Percentiles rank a stretch among this genome's conserved stretches.
These are phyloP conservation scores for Kodamaea plutei DNA, from an alignment of 1,139 yeast genomes.

Conservation along the genomic window DNA sequence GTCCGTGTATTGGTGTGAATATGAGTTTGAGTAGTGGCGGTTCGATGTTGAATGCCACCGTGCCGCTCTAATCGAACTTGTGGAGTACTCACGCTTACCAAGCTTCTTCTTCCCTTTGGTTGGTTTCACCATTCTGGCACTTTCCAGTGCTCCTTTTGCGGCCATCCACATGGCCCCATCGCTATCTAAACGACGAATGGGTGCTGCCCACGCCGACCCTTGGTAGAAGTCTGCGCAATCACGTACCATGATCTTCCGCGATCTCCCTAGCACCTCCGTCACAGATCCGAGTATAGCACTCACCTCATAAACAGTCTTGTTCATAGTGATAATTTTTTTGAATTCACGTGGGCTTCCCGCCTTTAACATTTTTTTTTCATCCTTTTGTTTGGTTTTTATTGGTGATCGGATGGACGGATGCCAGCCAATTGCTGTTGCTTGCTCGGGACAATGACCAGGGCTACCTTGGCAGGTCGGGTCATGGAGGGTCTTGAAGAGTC, in stretches of 20 bases:
- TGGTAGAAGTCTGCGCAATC: slow-evolving; percentile 20
- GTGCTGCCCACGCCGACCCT: slow-evolving; percentile 2
- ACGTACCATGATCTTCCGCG: slow-evolving; percentile 18
- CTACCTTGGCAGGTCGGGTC: too few relatives aligned
- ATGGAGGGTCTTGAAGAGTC: too few relatives aligned
- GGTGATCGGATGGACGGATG: too few relatives aligned
- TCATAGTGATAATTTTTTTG: slow-evolving; percentile 3
- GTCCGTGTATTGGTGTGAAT: slow-evolving; percentile 10
- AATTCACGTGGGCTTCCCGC: neutral
- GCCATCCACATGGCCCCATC: slow-evolving; percentile 6
- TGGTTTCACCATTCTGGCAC: neutral
- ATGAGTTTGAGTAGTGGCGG: slow-evolving; percentile 16
- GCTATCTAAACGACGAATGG: slow-evolving; percentile 5
- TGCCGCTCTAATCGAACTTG: neutral
- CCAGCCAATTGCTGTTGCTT: too few relatives aligned
- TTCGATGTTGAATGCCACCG: neutral
- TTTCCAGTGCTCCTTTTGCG: slow-evolving; percentile 2
- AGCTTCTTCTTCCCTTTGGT: neutral
- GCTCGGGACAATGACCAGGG: too few relatives aligned
- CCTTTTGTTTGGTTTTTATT: too few relatives aligned
- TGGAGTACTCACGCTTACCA: slow-evolving; percentile 1
- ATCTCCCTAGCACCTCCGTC: slow-evolving; percentile 20
- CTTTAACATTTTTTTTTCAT: too few relatives aligned
- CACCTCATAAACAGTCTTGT: slow-evolving; percentile 22
- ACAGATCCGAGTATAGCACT: slow-evolving; percentile 27